Evolutionary conservation across 352 stramenopile genomes (phyloP), one percentile per base, ranked within the genome.

Genomic region (Halophytophthora polymorphica): DNA sequence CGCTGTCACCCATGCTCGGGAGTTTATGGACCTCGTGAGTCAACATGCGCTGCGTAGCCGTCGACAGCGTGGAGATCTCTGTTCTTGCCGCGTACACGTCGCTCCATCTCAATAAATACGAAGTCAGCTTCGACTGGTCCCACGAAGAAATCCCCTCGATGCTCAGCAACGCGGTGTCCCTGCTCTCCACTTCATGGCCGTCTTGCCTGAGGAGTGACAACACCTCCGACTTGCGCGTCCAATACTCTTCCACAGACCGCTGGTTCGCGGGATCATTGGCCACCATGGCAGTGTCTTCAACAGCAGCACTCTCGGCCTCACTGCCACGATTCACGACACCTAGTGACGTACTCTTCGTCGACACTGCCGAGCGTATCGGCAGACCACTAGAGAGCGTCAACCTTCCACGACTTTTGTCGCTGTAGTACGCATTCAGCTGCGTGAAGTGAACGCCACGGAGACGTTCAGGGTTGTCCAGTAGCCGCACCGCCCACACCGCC

Each of bases 341-440:
- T 3, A 15, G 22, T 7, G 14, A 29, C 14, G 17, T 19, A 23
- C 28, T 53, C 18, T 50, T 45, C 18, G 50, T 25, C 6, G 18
- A 10, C 5, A 33, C 36, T 45, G 17, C 15, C 41, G 21, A 11
- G 19, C 38, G 35, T n/a, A 46, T 31, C 36, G 60, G 68, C 29
- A 29, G 38, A 34, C 8, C 2, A 46, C 36, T 6, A 29, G 23
- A 46, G 35, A 54, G 42, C 36, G 49, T 68, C 41, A 68, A 44
- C 50, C 63, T 56, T 4, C 55, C 53, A 55, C 66, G 66, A 18
- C 49, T 72, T 59, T 59, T 58, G 46, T 88, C 74, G 21, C 74
- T 81, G 29, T 90, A 90, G 44, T 90, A 90, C 15, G 77, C 73
- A 49, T 90, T 86, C 18, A 83, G 51, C 21, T 90, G 77, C 12